Evolutionary conservation across 352 stramenopile species (phyloP).

Genomic region (Pythium grandisporangium): DNA sequence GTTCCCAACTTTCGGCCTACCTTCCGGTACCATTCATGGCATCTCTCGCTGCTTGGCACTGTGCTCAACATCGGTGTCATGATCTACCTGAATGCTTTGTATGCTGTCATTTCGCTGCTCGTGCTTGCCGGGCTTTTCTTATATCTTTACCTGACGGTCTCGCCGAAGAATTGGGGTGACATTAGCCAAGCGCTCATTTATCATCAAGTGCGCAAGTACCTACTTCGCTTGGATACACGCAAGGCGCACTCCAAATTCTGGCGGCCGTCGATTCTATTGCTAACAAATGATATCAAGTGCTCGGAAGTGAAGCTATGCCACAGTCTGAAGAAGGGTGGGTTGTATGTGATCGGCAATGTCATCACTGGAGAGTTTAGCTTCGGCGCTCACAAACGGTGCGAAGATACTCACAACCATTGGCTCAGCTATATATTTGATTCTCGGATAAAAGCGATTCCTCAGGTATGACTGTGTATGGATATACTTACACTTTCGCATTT

Average conservation of each 20-base stretch:
- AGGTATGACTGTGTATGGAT: too few relatives aligned
- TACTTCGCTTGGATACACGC: conserved; percentile 55
- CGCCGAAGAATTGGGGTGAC: conserved; percentile 55
- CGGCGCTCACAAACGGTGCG: conserved; percentile 14
- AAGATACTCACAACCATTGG: conserved; percentile 27
- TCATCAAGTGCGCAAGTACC: conserved; percentile 73
- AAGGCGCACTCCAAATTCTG: conserved; percentile 75
- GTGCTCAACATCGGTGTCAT: conserved; percentile 61
- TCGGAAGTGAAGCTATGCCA: conserved; percentile 51
- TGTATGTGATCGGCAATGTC: conserved; percentile 65
- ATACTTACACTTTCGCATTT: too few relatives aligned
- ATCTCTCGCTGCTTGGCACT: conserved; percentile 44
- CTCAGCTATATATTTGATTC: conserved; percentile 32
- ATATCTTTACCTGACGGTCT: conserved; percentile 50
- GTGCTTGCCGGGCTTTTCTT: conserved; percentile 48
- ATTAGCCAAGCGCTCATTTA: conserved; percentile 84
- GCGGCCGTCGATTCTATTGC: conserved; percentile 63
- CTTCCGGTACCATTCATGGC: conserved; percentile 64
- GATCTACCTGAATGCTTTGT: conserved; percentile 63
- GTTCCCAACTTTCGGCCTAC: conserved; percentile 75
- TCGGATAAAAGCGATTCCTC: conserved; percentile 47
- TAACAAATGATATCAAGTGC: conserved; percentile 27
- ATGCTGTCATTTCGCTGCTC: conserved; percentile 43
- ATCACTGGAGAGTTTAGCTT: conserved; percentile 28
- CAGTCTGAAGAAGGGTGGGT: conserved; percentile 71